Base-by-base conservation (phyloP, 139 green algal genomes). In the Chloropicon primus region DNA sequence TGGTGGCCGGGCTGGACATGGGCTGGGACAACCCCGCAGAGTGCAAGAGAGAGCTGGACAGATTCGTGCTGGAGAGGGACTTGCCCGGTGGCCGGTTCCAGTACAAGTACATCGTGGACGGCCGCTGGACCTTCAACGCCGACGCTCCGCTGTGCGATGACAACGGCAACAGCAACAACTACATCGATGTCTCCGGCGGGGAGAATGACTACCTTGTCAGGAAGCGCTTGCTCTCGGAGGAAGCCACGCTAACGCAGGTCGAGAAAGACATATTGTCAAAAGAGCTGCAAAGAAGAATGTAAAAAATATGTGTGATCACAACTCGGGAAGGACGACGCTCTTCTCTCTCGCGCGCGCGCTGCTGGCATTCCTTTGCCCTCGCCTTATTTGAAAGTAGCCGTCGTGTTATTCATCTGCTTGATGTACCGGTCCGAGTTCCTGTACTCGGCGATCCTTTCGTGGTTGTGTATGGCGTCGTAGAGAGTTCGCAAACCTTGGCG, bases 101-200 rank as follows among this genome's bases (percentile, higher is more conserved):
- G 25, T 98, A 93, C 89, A 98, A 98, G 86, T 91, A 94, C 62
- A 85, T 98, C n/a, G 77, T 96, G 23, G 93, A 98, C 80, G 94
- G 87, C 5, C 62, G 81, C 1, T 98, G 94, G 94, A 91, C 83
- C 2, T 90, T 88, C 77, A 92, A 85, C 21, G 77, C 81, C n/a
- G 73, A 86, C 74, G 81, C 81, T 5, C 41, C 41, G 10, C 5
- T 17, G 10, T 17, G 5, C 17, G 5, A 17, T 17, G 41, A 62
- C 41, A 62, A 85, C 81, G 21, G 27, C 24, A 86, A 86, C 26
- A 74, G 79, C 80, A 85, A 85, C 75, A 85, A 85, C 72, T 77
- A 76, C 53, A 41, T 85, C 24, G 80, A 85, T 71, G 41, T 62
- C 5, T n/a, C 41, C 10, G 41, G 41, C 41, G 41, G 17, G 10